Conservation (phyloP, 1,284 basidiomycete genomes). For the Microbotryum violaceum region DNA sequence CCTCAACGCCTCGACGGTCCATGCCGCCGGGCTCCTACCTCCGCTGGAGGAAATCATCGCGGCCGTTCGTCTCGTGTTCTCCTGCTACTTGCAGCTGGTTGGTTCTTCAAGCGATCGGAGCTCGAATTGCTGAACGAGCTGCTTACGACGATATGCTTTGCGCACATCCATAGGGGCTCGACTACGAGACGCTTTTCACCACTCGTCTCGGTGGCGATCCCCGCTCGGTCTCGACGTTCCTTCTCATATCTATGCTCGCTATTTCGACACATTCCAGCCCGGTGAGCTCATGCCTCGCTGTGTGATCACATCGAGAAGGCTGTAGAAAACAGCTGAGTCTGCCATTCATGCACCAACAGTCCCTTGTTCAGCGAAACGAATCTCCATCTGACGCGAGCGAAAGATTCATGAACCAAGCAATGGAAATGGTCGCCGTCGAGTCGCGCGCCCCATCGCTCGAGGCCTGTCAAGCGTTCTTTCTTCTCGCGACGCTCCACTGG, state of each 20-base stretch:
- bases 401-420: background rate
- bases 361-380: background rate
- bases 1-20: no score
- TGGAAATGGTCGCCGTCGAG: background rate
- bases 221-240: background rate
- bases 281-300: background rate
- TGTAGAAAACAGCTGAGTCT: no score
- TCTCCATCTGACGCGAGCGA: background rate
- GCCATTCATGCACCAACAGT: background rate
- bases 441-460: background rate
- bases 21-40: background rate
- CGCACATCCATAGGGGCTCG: background rate
- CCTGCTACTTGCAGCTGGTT: slow-evolving; percentile 2
- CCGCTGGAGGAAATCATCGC: background rate
- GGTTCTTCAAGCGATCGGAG: background rate
- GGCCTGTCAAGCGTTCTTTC: background rate
- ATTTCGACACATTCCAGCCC: background rate
- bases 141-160: no score
- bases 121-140: no score
- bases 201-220: background rate
- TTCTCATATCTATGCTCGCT: background rate
- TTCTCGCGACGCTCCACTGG: background rate
- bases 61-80: background rate
- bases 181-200: background rate
- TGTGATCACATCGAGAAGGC: no score